Evolutionary conservation across 148 eudicot species (phyloP), one percentile per base, ranked within the genome.

Genomic region (Rhododendron mucronatum): DNA sequence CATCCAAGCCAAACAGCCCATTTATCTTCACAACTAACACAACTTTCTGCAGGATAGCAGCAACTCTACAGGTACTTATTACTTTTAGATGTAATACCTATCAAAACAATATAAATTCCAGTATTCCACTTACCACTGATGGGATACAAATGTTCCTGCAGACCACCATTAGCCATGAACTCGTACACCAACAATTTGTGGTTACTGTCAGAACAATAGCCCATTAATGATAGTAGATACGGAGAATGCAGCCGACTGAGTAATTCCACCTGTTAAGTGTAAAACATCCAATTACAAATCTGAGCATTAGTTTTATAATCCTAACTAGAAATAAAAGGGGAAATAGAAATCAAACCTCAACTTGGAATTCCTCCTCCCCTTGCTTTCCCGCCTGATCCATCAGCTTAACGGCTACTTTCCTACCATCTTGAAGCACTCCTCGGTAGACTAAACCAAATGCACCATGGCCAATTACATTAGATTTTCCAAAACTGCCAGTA

Each of bases 311-410:
- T n/a, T n/a, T n/a, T n/a, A 14, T 47, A 37, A 59, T 9, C 55
- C 50, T 4, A 18, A 57, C 26, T 20, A 1, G 10, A 82, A 82
- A 82, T 20, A 59, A 59, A 57, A 57, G 30, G 47, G 73, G n/a
- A 28, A 53, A 82, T 28, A 51, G 23, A 87, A 63, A 84, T 41
- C 88, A 80, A 89, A 95, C 99, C 99, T 96, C 99, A 69, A 94
- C 94, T 88, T 91, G 90, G 67, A 96, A 96, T 89, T 96, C 99
- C 86, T 95, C 99, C 83, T 92, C 98, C 84, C 99, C 99, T 78
- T 96, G 99, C 92, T 93, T 93, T 85, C 99, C 99, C 85, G 91
- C 95, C 82, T 53, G 92, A 89, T 96, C 97, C 99, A 96, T 95
- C 91, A 95, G 57, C 86, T 96, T 96, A 82, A 96, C 90, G 55